Base-by-base conservation (phyloP, 805 yeast genomes). In the Candida silvatica region DNA sequence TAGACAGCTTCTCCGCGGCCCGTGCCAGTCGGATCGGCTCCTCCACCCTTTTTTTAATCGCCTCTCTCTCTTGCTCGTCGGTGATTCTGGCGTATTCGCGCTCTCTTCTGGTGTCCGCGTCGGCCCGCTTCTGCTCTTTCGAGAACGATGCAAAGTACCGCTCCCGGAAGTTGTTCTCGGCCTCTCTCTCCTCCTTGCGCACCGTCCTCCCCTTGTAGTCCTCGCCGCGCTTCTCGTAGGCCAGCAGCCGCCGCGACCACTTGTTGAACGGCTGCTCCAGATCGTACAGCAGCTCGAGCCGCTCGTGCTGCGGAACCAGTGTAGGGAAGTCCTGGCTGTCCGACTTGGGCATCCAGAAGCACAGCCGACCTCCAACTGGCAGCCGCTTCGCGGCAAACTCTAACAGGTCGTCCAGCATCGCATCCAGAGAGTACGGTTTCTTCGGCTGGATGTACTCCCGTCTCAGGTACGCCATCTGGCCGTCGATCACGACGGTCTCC, bases 301-400 rank as follows among this genome's bases (percentile, higher is more conserved):
- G 73, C 41, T 73, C 67, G 56, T 92, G 96, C 46, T 74, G 77
- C 4, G 97, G 97, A 18, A 88, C 75, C 35, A 69, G 64, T 31
- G 82, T 74, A 8, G 59, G 58, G 28, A 51, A 48, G 42, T 56
- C 57, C 45, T 83, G 94, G 48, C 84, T 94, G 52, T 88, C 87
- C 1, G 96, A 94, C 1, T 94, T 81, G 0, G 98, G 98, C 92
- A 88, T 85, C 98, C 98, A 92, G 56, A 87, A 88, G 19, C 92
- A 84, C 24, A 92, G 64, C 43, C 97, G 64, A 1, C 97, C 95
- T 6, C 73, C 74, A 3, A 75, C 59, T 0, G 82, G 83, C 36
- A 92, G 64, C 46, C 88, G 71, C 11, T 68, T 64, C 3, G 87
- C 74, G 0, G 95, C 71, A 63, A 81, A 92, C 16, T 66, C 56